These are phyloP conservation scores for Hortiboletus rubellus DNA, from an alignment of 1,284 basidiomycete genomes.

Conservation along the genomic window DNA sequence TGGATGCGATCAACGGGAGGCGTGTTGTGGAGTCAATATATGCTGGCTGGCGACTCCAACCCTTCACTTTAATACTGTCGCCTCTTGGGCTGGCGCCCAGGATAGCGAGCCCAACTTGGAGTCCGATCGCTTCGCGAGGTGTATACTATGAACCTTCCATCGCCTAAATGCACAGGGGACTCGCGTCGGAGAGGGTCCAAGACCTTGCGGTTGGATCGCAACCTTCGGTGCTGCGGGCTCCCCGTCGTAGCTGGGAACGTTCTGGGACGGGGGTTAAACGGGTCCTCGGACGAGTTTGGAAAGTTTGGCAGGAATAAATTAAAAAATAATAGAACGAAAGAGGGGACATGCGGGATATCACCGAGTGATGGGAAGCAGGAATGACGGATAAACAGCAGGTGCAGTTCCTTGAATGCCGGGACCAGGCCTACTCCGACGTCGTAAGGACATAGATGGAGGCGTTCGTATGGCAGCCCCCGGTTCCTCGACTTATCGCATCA, in stretches of 20 bases:
- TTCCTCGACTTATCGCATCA: constrained; percentile 16
- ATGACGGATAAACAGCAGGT: neutral
- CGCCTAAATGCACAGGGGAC: neutral
- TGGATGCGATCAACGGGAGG: constrained; percentile 8
- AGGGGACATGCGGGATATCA: constrained; percentile 12
- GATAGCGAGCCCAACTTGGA: neutral
- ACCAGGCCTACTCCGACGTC: neutral
- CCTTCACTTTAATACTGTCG: constrained; percentile 19
- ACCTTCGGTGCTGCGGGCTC: constrained; percentile 22
- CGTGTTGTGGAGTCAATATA: neutral
- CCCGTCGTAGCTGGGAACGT: constrained; percentile 22
- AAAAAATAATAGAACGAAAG: neutral
- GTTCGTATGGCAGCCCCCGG: constrained; percentile 9
- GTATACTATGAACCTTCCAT: neutral
- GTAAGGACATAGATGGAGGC: neutral
- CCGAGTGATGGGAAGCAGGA: constrained; percentile 6
- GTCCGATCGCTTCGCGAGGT: constrained; percentile 16
- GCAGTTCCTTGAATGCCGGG: constrained; percentile 27
- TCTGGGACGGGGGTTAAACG: constrained; percentile 15
- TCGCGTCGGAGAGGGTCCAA: neutral
- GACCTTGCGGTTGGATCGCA: constrained; percentile 13
- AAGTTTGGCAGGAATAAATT: constrained; percentile 3
- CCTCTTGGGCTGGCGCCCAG: neutral
- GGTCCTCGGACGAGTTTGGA: constrained; percentile 20
- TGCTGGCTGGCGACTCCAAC: neutral